Evolutionary conservation across 306 rosid genomes (phyloP).

Genomic region (Casuarina glauca): DNA sequence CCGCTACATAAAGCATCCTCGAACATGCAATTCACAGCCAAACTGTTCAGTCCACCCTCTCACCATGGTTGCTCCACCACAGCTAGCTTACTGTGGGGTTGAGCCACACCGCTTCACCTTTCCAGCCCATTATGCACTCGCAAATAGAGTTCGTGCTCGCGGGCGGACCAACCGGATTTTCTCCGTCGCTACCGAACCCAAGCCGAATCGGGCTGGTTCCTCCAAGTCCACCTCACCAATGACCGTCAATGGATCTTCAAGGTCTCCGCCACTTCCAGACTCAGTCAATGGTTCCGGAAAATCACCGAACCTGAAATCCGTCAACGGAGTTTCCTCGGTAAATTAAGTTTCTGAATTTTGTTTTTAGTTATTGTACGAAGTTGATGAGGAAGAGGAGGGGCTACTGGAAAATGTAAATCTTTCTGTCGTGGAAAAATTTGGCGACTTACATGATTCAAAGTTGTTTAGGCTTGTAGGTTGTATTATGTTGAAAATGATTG

Average conservation of each 20-base stretch:
- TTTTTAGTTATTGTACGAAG: neutral
- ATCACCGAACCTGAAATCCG: slow-evolving; percentile 43
- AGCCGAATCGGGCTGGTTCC: slow-evolving; percentile 42
- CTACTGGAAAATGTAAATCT: neutral
- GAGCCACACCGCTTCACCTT: slow-evolving; percentile 44
- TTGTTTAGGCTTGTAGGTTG: neutral
- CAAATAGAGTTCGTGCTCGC: slow-evolving; percentile 35
- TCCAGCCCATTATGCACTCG: slow-evolving; percentile 29
- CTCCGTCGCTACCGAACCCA: slow-evolving; percentile 73
- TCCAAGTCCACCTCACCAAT: slow-evolving; percentile 18
- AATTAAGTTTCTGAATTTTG: slow-evolving; percentile 15
- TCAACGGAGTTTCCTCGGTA: slow-evolving; percentile 77
- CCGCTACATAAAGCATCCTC: neutral
- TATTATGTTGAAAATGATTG: neutral
- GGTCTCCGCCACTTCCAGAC: slow-evolving; percentile 38
- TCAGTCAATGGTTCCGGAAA: slow-evolving; percentile 56
- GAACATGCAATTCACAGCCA: too few species aligned
- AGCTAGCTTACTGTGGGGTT: slow-evolving; percentile 61
- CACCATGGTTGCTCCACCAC: slow-evolving; percentile 79
- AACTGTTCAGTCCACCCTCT: neutral
- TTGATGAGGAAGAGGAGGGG: neutral
- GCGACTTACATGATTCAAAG: neutral
- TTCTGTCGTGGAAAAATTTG: too few species aligned
- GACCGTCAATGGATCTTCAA: slow-evolving; percentile 52
- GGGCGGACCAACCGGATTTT: slow-evolving; percentile 47